Base-by-base conservation (phyloP, 805 yeast species). In the Lachancea dasiensis region DNA sequence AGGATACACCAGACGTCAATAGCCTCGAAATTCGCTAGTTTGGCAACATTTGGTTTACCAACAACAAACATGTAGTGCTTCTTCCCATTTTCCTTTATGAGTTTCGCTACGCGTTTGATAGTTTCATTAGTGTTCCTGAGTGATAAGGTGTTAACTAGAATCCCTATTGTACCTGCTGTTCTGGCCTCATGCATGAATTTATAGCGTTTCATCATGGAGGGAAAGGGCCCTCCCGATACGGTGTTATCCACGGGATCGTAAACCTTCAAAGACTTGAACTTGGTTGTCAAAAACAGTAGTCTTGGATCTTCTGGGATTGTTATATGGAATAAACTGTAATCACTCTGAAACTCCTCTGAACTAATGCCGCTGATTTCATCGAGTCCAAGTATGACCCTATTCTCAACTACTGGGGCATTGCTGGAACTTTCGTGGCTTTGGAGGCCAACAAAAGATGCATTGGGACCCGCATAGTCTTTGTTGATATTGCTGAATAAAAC, bases 41-140 rank as follows among this genome's bases (percentile, higher is more conserved):
- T 92, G 18, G 98, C 95, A 14, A 92, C 97, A 54, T 92, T 92
- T 7, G 97, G 97, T 59, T 92, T 92, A 8, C 98, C 98, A 3
- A 92, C 97, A 3, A 89, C 97, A 64, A 92, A 87, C 56, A 86
- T 73, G 55, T 92, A 92, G 48, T 85, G 90, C 54, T 92, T 92
- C 62, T 92, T 92, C 2, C 85, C 96, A 0, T 90, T 87, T 3
- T 66, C 69, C 36, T 69, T 72, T 41, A 92, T 75, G 60, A 81
- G 72, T 18, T 65, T 56, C 11, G 76, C 72, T 6, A 87, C 73
- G 23, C 68, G 67, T 38, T 78, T 75, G 37, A 90, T 68, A 24
- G 90, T 63, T n/a, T 58, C 68, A 36, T 77, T 74, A 5, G 95
- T 84, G 52, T 85, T 82, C 26, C 78, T 64, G 26, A 92, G 61